These are phyloP conservation scores for Candida manassasensis DNA, from an alignment of 805 yeast genomes.

Conservation along the genomic window DNA sequence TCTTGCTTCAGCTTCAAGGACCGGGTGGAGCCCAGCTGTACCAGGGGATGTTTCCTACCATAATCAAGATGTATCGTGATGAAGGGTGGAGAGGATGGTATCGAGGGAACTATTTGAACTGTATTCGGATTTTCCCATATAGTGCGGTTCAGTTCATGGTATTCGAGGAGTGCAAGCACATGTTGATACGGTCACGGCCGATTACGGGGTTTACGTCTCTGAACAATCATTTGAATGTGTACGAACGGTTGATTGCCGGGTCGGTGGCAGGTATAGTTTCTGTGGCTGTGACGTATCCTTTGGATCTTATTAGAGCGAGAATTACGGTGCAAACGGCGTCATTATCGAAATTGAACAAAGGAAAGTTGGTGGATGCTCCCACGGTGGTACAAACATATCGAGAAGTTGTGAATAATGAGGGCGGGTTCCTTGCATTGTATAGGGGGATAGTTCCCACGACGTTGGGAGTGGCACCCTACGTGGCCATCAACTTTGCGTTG, in stretches of 20 bases:
- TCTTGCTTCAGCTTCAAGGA: slow-evolving; percentile 85
- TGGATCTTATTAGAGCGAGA: slow-evolving; percentile 88
- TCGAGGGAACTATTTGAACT: slow-evolving; percentile 87
- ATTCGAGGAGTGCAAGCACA: slow-evolving; percentile 58
- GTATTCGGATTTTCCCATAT: slow-evolving; percentile 87
- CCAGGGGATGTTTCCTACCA: slow-evolving; percentile 71
- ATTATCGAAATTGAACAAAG: slow-evolving; percentile 43
- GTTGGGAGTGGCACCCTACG: slow-evolving; percentile 93
- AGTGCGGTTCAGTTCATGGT: slow-evolving; percentile 91
- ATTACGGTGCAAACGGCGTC: slow-evolving; percentile 84
- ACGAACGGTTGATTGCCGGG: slow-evolving; percentile 69
- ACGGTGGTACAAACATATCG: slow-evolving; percentile 58
- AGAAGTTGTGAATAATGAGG: slow-evolving; percentile 68
- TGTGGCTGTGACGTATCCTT: slow-evolving; percentile 82
- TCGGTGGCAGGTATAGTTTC: slow-evolving; percentile 76
- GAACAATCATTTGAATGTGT: slow-evolving; percentile 37
- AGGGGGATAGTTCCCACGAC: slow-evolving; percentile 89
- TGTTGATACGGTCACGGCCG: slow-evolving; percentile 19
- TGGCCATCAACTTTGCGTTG: slow-evolving; percentile 85
- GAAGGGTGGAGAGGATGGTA: slow-evolving; percentile 91
- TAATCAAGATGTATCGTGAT: slow-evolving; percentile 73
- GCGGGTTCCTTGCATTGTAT: slow-evolving; percentile 74
- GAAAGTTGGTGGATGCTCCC: slow-evolving; percentile 54
- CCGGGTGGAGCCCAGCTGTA: slow-evolving; percentile 45
- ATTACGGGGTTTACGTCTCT: slow-evolving; percentile 12